A percentile compares a stretch with the other conserved stretches of the same genome.
Conservation (phyloP, 2,329 filamentous ascomycete genomes). For the Sporothrix globosa region DNA sequence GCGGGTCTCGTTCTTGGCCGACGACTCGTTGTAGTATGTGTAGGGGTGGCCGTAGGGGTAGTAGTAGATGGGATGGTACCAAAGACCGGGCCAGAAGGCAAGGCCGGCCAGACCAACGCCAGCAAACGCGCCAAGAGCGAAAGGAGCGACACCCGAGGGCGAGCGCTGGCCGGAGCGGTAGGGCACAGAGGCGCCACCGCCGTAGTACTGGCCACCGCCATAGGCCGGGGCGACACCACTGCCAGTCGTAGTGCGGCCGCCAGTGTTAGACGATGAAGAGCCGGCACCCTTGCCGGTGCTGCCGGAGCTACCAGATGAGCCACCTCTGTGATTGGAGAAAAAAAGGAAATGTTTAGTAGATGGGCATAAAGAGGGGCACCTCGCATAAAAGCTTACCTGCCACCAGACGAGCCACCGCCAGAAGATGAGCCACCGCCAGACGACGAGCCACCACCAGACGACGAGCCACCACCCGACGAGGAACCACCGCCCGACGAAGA, state of each 20-base stretch:
- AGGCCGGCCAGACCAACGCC: constrained; percentile 50
- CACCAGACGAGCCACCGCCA: constrained; percentile 12
- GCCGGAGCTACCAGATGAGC: constrained; percentile 15
- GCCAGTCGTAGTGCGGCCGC: constrained; percentile 60
- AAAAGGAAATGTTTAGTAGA: constrained; percentile 21
- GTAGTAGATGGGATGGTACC: constrained; percentile 65
- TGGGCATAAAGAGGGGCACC: neutral
- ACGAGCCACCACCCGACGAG: constrained; percentile 5
- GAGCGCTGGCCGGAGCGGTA: constrained; percentile 60
- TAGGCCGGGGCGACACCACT: constrained; percentile 61
- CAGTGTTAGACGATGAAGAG: constrained; percentile 46
- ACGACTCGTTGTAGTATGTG: constrained; percentile 55
- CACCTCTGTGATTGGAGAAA: constrained; percentile 3
- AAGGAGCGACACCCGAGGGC: constrained; percentile 56
- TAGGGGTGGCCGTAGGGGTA: constrained; percentile 59
- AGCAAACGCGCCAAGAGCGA: constrained; percentile 54
- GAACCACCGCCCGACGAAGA: constrained; percentile 26
- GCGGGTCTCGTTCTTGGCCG: constrained; percentile 59
- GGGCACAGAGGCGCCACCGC: constrained; percentile 64
- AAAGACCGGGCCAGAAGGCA: constrained; percentile 66
- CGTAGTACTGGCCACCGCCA: constrained; percentile 67
- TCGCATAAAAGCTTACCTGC: constrained; percentile 24
- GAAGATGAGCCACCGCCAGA: constrained; percentile 5
- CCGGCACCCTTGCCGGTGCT: constrained; percentile 32
- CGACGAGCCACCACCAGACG: neutral